Evolutionary conservation across 2,329 filamentous ascomycete species (phyloP), one percentile per base, ranked within the genome.

Genomic region (Fusarium nanum): DNA sequence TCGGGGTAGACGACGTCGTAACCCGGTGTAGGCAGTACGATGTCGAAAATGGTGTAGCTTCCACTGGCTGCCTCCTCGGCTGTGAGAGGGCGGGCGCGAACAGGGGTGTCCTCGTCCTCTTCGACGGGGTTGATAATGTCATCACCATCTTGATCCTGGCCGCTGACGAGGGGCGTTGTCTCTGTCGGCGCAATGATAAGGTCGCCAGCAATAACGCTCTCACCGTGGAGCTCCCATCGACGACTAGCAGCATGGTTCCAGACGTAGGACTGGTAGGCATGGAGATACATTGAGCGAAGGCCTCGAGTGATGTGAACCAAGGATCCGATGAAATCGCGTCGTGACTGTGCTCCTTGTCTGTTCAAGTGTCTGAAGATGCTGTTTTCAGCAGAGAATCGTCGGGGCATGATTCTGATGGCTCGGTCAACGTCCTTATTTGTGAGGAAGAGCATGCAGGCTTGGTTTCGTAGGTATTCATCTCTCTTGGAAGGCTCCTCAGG

Each of bases 251-350:
- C 92, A 71, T 89, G 88, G 81, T 99, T 99, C 95, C 95, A 99
- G 11, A 99, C 90, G 40, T 94, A 88, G 8, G 93, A 97, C 79
- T 99, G 96, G 81, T 98, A 98, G 7, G 96, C 95, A 79, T 99
- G 96, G 18, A 97, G 91, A 78, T 98, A 99, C 92, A 99, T 98
- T 62, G 93, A 88, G 45, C 94, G 89, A 74, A 98, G 84, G 50
- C 92, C 93, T 20, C 94, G 88, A 25, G 92, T 92, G 67, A 99
- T 94, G 56, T 87, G 86, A 76, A 91, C 87, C 54, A 99, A 81
- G 1, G 96, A 93, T 25, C 94, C 94, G 64, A 93, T 86, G 78
- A 89, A 96, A 80, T 99, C 95, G 45, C 86, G 86, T 41, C 81
- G 81, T 23, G 85, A 84, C 59, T 80, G 76, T 28, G 68, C 76